These are phyloP conservation scores for Sanghuangporus baumii DNA, from an alignment of 1,284 basidiomycete species.

Conservation along the genomic window DNA sequence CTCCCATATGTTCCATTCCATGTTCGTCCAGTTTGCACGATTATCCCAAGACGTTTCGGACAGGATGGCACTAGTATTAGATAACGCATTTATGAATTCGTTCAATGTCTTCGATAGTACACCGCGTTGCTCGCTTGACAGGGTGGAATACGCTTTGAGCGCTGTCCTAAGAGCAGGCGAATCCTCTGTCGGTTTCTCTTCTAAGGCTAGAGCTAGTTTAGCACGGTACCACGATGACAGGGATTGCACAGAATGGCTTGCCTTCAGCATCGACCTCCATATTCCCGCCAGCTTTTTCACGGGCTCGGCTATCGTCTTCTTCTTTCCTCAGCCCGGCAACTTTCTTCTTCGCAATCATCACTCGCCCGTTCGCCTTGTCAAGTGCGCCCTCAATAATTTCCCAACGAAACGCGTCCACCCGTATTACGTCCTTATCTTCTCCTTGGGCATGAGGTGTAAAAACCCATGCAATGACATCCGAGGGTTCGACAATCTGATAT, in stretches of 20 bases:
- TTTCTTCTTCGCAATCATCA: conserved; percentile 68
- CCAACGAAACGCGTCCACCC: conserved; percentile 69
- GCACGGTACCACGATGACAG: background rate
- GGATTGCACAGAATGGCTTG: conserved; percentile 36
- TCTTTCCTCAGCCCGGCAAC: conserved; percentile 75
- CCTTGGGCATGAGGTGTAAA: conserved; percentile 49
- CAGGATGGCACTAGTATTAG: conserved; percentile 36
- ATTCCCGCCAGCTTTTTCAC: conserved; percentile 54
- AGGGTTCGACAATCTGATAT: conserved; percentile 94
- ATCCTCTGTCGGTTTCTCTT: conserved; percentile 47
- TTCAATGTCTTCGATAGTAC: conserved; percentile 63
- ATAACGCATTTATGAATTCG: conserved; percentile 63
- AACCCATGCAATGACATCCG: conserved; percentile 85
- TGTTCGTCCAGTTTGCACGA: conserved; percentile 59
- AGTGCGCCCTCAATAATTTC: conserved; percentile 74
- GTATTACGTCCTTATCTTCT: conserved; percentile 26
- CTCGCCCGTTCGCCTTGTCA: conserved; percentile 86
- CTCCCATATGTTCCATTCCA: conserved; percentile 77
- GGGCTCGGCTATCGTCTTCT: conserved; percentile 79
- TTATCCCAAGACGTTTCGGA: conserved; percentile 61
- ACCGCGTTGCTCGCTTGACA: conserved; percentile 68
- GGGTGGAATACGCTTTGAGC: conserved; percentile 63
- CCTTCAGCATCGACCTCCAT: conserved; percentile 72
- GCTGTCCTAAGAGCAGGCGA: conserved; percentile 64
- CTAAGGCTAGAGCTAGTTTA: conserved; percentile 23